Evolutionary conservation across 352 stramenopile genomes (phyloP).

Genomic region (Pythium vanterpoolii): DNA sequence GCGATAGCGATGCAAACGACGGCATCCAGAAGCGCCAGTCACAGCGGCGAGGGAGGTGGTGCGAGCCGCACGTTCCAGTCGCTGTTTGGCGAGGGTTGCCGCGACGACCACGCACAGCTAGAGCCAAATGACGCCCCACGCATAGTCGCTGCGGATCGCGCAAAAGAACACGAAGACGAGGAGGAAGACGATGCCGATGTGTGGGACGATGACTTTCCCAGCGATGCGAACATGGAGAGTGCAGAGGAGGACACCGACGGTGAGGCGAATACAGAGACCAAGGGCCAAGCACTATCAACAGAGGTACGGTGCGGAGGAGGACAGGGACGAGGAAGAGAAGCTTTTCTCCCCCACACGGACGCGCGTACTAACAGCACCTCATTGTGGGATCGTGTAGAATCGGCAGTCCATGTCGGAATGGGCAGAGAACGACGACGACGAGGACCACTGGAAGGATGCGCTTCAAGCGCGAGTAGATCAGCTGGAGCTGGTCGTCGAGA

Average conservation of each 20-base stretch:
- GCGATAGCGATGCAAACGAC: not conserved
- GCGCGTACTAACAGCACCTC: not conserved
- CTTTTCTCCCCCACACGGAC: not conserved
- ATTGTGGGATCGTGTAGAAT: slow-evolving; percentile 19
- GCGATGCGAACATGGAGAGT: slow-evolving; percentile 11
- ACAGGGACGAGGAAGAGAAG: not conserved
- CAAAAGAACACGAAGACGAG: not conserved
- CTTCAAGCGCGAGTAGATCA: slow-evolving; percentile 77
- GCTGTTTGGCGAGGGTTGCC: slow-evolving; percentile 40
- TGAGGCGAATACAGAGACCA: not conserved
- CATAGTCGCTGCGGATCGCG: not conserved
- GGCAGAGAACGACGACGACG: slow-evolving; percentile 76
- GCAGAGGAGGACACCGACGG: slow-evolving; percentile 12
- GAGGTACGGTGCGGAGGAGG: slow-evolving; percentile 1
- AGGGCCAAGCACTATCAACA: not conserved
- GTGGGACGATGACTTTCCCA: slow-evolving; percentile 46
- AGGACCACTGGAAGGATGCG: slow-evolving; percentile 76
- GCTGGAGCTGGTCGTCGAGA: slow-evolving; percentile 57
- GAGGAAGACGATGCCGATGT: slow-evolving; percentile 32
- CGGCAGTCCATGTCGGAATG: slow-evolving; percentile 69
- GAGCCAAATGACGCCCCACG: slow-evolving; percentile 26
- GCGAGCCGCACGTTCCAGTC: slow-evolving; percentile 72
- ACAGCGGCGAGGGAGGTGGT: slow-evolving; percentile 26
- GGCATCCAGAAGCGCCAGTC: not conserved
- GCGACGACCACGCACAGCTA: not conserved